A percentile compares a stretch with the other conserved stretches of the same genome.
Evolutionary conservation across 768 basidiomycete genomes (phyloP).

Genomic region (Trametes cubensis): DNA sequence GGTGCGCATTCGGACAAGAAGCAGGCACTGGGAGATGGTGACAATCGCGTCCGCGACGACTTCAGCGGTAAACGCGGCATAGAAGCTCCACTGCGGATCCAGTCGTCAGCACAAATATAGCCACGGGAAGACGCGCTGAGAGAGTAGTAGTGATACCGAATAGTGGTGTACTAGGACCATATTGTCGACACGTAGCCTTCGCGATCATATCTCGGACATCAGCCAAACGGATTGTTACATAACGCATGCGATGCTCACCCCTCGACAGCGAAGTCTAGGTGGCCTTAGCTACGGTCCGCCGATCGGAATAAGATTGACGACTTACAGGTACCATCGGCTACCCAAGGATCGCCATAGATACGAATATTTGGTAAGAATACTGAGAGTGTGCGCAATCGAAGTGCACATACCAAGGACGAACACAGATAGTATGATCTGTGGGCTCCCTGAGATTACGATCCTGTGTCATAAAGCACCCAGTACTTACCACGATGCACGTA

Average conservation of each 20-base stretch:
- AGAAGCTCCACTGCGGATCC: slow-evolving; percentile 23
- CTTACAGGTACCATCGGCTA: slow-evolving; percentile 13
- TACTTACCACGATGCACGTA: slow-evolving; percentile 16
- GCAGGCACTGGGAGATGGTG: slow-evolving; percentile 20
- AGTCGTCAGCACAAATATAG: not conserved
- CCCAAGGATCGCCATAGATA: not conserved
- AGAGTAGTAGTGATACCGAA: not conserved
- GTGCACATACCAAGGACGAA: slow-evolving; percentile 8
- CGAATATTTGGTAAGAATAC: not conserved
- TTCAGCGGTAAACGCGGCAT: slow-evolving; percentile 23
- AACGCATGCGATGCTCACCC: not conserved
- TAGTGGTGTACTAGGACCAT: slow-evolving; percentile 7
- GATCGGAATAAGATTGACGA: not conserved
- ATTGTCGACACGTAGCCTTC: not conserved
- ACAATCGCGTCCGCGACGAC: slow-evolving; percentile 19
- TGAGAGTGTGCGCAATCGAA: too few species aligned
- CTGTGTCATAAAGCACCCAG: rapidly evolving
- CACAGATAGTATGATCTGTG: slow-evolving; percentile 1
- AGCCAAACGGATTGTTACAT: too few species aligned
- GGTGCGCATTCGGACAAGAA: slow-evolving; percentile 17
- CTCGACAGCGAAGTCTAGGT: not conserved
- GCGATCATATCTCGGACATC: not conserved
- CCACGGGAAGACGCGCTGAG: not conserved
- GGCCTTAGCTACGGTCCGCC: too few species aligned
- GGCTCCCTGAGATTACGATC: not conserved